A percentile compares a stretch with the other conserved stretches of the same genome.
phyloP scores from a whole-genome alignment of 2,329 filamentous ascomycete genomes.

The Paecilomyces formosus region DNA sequence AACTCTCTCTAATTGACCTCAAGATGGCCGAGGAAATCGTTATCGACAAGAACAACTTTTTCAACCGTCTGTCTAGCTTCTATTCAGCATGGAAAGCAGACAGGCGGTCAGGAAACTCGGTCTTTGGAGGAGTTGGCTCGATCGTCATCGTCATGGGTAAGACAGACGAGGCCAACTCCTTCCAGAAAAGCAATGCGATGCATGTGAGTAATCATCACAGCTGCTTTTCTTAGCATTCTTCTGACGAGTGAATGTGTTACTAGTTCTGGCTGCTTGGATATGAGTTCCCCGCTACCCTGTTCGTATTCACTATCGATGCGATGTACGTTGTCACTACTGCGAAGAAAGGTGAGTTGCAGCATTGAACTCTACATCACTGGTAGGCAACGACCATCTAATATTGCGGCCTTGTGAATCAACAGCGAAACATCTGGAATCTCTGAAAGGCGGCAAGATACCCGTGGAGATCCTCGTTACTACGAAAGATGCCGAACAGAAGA shows the following conservation, averaged over 20 bases:
- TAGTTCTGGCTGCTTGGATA: slow-evolving; percentile 98
- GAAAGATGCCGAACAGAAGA: slow-evolving; percentile 86
- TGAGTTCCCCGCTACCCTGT: slow-evolving; percentile 92
- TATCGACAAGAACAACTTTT: slow-evolving; percentile 90
- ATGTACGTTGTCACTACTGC: slow-evolving; percentile 91
- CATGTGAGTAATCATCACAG: slow-evolving; percentile 57
- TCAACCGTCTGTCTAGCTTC: slow-evolving; percentile 83
- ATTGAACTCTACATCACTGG: not conserved
- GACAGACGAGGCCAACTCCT: slow-evolving; percentile 77
- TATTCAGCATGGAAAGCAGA: slow-evolving; percentile 93
- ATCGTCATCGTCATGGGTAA: slow-evolving; percentile 92
- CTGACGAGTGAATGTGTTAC: slow-evolving; percentile 9
- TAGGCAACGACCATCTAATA: slow-evolving; percentile 20
- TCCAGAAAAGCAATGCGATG: slow-evolving; percentile 93
- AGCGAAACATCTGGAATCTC: slow-evolving; percentile 88
- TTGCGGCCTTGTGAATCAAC: slow-evolving; percentile 4
- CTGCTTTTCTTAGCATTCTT: not conserved
- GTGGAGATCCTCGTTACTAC: slow-evolving; percentile 86
- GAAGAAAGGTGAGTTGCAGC: slow-evolving; percentile 69
- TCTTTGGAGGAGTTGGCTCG: slow-evolving; percentile 80
- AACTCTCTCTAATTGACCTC: slow-evolving; percentile 2
- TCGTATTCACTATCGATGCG: slow-evolving; percentile 81
- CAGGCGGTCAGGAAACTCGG: slow-evolving; percentile 75
- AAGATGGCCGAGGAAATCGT: slow-evolving; percentile 73
- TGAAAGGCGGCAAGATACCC: slow-evolving; percentile 87